Conservation (phyloP, 2,329 filamentous ascomycete species). For the Purpureocillium takamizusanense region DNA sequence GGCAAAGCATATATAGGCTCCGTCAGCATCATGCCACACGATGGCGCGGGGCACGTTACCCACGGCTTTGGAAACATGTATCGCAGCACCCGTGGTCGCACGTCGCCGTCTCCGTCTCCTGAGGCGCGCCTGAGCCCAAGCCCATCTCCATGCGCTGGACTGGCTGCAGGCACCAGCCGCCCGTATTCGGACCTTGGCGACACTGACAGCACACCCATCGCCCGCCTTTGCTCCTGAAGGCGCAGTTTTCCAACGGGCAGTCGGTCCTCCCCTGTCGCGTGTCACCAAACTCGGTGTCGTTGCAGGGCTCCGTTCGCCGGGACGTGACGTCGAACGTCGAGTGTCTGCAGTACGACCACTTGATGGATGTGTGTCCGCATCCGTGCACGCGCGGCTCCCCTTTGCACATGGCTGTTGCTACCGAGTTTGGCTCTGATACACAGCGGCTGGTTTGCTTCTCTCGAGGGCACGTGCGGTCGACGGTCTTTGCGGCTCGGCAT, state of each 20-base stretch:
- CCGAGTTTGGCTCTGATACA: too few relatives aligned
- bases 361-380: slow-evolving; percentile 8
- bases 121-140: slow-evolving; percentile 19
- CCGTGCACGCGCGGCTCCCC: slow-evolving; percentile 4
- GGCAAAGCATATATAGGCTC: too few relatives aligned
- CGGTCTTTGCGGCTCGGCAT: too few relatives aligned
- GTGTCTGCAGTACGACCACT: slow-evolving; percentile 18
- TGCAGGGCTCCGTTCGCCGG: slow-evolving; percentile 39
- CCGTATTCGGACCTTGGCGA: slow-evolving; percentile 38
- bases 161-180: slow-evolving; percentile 42
- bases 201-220: slow-evolving; percentile 48
- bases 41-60: slow-evolving; percentile 11
- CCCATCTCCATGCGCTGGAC: slow-evolving; percentile 20
- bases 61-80: slow-evolving; percentile 35
- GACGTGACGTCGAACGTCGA: slow-evolving; percentile 36
- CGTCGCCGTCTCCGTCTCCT: slow-evolving; percentile 19
- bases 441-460: neutral
- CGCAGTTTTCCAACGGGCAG: slow-evolving; percentile 42
- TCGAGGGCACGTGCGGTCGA: too few relatives aligned
- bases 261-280: slow-evolving; percentile 32
- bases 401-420: slow-evolving; percentile 5
- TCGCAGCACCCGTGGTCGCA: slow-evolving; percentile 47
- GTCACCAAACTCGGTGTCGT: slow-evolving; percentile 36
- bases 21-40: neutral
- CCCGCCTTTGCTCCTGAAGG: slow-evolving; percentile 38